These are phyloP conservation scores for Spathaspora gorwiae DNA, from an alignment of 805 yeast genomes.

Conservation along the genomic window DNA sequence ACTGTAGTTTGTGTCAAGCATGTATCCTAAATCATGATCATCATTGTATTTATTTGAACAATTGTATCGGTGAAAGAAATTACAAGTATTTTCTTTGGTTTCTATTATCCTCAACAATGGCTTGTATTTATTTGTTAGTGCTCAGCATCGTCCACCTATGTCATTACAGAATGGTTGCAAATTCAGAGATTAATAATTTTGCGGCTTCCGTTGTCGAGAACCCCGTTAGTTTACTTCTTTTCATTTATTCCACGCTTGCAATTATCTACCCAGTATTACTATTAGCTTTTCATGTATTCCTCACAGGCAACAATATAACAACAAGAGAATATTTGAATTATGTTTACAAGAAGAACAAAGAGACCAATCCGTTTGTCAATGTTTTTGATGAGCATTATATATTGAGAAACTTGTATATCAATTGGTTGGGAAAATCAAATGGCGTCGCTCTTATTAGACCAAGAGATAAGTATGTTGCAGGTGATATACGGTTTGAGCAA, in stretches of 20 bases:
- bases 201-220: slow-evolving; percentile 12
- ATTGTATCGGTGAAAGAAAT: slow-evolving; percentile 38
- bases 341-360: slow-evolving; percentile 27
- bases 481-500: slow-evolving; percentile 23
- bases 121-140: slow-evolving; percentile 16
- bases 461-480: slow-evolving; percentile 14
- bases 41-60: slow-evolving; percentile 61
- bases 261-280: slow-evolving; percentile 55
- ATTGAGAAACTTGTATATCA: slow-evolving; percentile 25
- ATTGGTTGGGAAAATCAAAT: slow-evolving; percentile 34
- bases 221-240: slow-evolving; percentile 47
- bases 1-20: slow-evolving; percentile 64
- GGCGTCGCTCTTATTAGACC: slow-evolving; percentile 18
- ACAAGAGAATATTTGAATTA: slow-evolving; percentile 67
- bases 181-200: slow-evolving; percentile 26
- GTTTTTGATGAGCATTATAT: slow-evolving; percentile 23
- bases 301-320: slow-evolving; percentile 57
- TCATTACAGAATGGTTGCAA: slow-evolving; percentile 14
- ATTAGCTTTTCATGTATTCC: slow-evolving; percentile 47
- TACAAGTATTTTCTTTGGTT: slow-evolving; percentile 34
- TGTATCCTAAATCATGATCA: slow-evolving; percentile 70
- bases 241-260: slow-evolving; percentile 42
- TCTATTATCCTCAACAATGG: slow-evolving; percentile 16
- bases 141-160: slow-evolving; percentile 19
- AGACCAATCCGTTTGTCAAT: slow-evolving; percentile 19